Evolutionary conservation across 2,329 filamentous ascomycete genomes (phyloP), one percentile per base, ranked within the genome.

Genomic region (Pseudocercospora fuligena): DNA sequence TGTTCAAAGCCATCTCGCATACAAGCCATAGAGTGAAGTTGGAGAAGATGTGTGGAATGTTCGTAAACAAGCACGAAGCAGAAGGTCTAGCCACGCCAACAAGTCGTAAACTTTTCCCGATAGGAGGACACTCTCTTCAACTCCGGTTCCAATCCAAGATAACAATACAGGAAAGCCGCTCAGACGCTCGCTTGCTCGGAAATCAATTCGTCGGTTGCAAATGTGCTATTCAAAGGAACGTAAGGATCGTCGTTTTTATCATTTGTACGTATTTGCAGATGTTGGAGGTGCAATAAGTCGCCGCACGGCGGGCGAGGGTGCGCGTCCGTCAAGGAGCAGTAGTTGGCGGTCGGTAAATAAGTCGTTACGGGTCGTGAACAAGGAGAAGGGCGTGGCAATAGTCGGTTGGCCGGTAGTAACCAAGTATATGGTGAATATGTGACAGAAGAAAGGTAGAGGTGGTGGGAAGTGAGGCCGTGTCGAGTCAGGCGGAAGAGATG

Each of bases 1-100:
- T 89, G 85, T 77, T 89, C 84, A 82, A 97, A 95, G 77, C 89
- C 87, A 82, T 93, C 89, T 83, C 90, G 89, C 85, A 97, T 88
- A 85, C 93, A 97, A 83, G 93, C 92, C 93, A 97, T 91, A 74
- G 70, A 73, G 70, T 71, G 53, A 36, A 58, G 61, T 60, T 63
- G 40, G 65, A 56, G 53, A 49, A 40, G 40, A 46, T 25, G 63
- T 21, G 54, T 58, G 12, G 29, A 58, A 53, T 40, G 61, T 68
- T 68, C 69, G 67, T 66, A 57, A 68, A 69, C 63, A 67, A 67
- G 65, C 68, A 65, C 29, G 27, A 63, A 64, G 29, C 59, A 63
- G 59, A 63, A 61, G 33, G 69, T 66, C 60, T 57, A 70, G 63
- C 61, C 66, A 58, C 62, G 64, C 66, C 64, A 71, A 70, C 66